A percentile compares a stretch with the other conserved stretches of the same genome.
These are phyloP conservation scores for Colletotrichum zoysiae DNA, from an alignment of 2,329 filamentous ascomycete species.

Conservation along the genomic window DNA sequence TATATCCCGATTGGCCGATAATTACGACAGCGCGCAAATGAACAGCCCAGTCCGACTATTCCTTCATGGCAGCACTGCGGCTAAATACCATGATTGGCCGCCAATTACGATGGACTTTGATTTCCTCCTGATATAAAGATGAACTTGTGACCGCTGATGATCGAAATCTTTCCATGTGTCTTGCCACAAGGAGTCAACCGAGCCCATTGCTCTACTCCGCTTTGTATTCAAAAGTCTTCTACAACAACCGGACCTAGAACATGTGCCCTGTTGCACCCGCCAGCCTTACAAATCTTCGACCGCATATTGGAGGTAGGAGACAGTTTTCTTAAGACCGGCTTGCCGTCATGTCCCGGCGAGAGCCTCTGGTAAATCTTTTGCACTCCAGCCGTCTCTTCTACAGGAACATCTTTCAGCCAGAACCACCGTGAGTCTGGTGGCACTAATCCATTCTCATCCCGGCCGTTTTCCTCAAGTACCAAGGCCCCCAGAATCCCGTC, in stretches of 20 bases:
- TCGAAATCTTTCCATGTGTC: neutral
- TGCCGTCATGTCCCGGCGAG: neutral
- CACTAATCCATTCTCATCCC: conserved; percentile 31
- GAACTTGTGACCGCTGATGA: neutral
- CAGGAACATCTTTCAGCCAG: conserved; percentile 22
- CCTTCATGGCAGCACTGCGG: neutral
- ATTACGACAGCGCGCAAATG: neutral
- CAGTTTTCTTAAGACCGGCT: conserved; percentile 10
- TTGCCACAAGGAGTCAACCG: neutral
- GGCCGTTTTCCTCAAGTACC: conserved; percentile 40
- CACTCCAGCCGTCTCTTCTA: conserved; percentile 2
- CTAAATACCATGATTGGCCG: conserved; percentile 1
- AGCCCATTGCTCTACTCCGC: neutral
- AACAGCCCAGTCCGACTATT: neutral
- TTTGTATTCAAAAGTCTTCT: neutral
- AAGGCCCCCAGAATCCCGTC: conserved; percentile 35
- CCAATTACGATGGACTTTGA: neutral
- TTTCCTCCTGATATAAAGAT: too few species aligned
- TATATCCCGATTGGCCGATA: conserved; percentile 9
- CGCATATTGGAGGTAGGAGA: conserved; percentile 6
- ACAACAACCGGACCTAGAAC: neutral
- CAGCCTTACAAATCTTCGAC: conserved; percentile 15
- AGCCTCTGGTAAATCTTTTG: conserved; percentile 22
- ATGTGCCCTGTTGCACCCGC: neutral
- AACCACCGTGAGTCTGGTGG: conserved; percentile 36